phyloP scores from a whole-genome alignment of 2,329 filamentous ascomycete genomes.

The Penicillium expansum region DNA sequence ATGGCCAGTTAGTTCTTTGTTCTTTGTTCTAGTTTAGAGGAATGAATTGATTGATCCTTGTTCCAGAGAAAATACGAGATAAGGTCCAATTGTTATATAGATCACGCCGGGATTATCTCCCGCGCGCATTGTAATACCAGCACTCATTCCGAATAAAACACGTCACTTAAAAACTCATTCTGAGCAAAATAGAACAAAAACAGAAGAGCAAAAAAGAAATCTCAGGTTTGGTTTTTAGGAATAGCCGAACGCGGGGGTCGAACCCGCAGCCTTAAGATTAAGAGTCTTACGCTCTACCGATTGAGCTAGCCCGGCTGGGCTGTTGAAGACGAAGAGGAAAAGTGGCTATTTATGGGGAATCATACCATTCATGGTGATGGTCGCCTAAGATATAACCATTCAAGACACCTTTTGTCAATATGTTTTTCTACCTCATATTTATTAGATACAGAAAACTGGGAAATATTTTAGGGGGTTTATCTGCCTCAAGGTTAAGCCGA shows the following conservation, averaged over 20 bases:
- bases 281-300: constrained; percentile 52
- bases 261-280: constrained; percentile 46
- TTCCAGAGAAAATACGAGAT: background rate
- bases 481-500: background rate
- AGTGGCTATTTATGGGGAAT: background rate
- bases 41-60: background rate
- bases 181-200: background rate
- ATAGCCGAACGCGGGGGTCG: constrained; percentile 44
- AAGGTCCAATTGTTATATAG: too few species aligned
- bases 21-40: background rate
- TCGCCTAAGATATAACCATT: background rate
- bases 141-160: too few species aligned
- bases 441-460: too few species aligned
- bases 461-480: too few species aligned
- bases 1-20: background rate
- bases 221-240: constrained; percentile 22
- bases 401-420: background rate
- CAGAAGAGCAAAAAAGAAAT: constrained; percentile 12
- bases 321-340: background rate
- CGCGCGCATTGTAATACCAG: too few species aligned
- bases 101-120: too few species aligned
- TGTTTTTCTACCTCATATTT: too few species aligned
- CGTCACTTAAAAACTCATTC: too few species aligned
- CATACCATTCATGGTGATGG: too few species aligned
- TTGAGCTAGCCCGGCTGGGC: constrained; percentile 50